These are phyloP conservation scores for Hanseniaspora vineae DNA, from an alignment of 805 yeast genomes.

Conservation along the genomic window DNA sequence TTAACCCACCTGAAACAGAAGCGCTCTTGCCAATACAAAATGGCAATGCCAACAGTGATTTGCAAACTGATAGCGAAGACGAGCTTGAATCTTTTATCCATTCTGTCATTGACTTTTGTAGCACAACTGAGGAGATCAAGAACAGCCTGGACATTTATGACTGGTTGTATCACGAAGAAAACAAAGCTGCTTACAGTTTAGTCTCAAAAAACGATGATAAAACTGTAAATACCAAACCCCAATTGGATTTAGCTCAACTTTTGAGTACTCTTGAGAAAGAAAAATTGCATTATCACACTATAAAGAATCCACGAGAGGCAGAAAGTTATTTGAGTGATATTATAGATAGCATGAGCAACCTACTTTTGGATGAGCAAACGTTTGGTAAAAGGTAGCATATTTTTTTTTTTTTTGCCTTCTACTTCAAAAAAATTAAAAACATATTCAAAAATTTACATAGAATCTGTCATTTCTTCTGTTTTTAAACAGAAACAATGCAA, in stretches of 20 bases:
- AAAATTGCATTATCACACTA: background rate
- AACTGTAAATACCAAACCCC: background rate
- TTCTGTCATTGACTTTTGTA: conserved; percentile 6
- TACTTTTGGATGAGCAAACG: conserved; percentile 1
- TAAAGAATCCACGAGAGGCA: background rate
- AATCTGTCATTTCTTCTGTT: background rate
- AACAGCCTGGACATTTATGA: conserved; percentile 6
- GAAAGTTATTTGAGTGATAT: conserved; percentile 5
- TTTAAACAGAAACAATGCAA: conserved; percentile 10
- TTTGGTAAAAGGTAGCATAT: too few species aligned
- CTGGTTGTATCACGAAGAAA: background rate
- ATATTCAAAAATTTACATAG: background rate
- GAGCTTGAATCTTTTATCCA: background rate
- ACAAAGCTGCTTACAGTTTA: background rate
- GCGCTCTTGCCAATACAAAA: too few species aligned
- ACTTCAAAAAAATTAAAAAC: background rate
- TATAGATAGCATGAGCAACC: conserved; percentile 10
- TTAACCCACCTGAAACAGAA: too few species aligned
- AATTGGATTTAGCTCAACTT: background rate
- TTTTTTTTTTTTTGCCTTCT: background rate
- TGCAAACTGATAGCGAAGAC: background rate
- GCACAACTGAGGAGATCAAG: conserved; percentile 7
- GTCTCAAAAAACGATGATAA: background rate
- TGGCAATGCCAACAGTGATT: background rate
- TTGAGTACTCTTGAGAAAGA: background rate